Base-by-base conservation (phyloP, 306 rosid genomes). In the Erythrophleum fordii region DNA sequence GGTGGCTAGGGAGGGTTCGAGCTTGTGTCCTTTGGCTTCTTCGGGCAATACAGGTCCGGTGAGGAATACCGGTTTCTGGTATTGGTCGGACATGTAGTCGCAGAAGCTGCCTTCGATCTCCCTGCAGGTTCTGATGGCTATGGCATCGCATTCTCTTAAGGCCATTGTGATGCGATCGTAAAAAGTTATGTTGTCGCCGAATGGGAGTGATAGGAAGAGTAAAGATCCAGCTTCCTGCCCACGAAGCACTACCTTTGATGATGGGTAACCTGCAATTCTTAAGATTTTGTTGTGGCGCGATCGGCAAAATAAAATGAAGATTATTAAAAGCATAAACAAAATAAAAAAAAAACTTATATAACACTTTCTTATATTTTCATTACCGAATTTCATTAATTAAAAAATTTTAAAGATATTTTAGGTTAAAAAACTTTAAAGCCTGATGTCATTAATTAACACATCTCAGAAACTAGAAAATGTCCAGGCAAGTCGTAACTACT, bases 81-180 rank as follows among this genome's bases (percentile, higher is more conserved):
- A 87, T 13, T 87, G 86, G 0, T 22, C 13, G 7, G 76, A 84
- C 1, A 92, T 16, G 79, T 83, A 92, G 34, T 82, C 82, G 41
- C 92, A 87, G 11, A 87, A 78, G 12, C 23, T 20, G 0, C 89
- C 88, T 73, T 92, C 93, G 0, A 86, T 4, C 45, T 89, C 95
- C 31, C 59, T 75, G 5, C 86, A 86, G 0, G 93, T 90, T 84
- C 95, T 77, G 0, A 87, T 73, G 0, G 83, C 88, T 22, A 92
- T 69, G 5, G 76, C 92, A 18, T 92, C 93, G 8, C 85, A n/a
- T 51, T 66, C 78, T 14, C 16, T 41, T 75, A 87, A 39, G 11
- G 89, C 77, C 1, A 0, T 65, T 0, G 60, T 76, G 1, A 31
- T 31, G 25, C 92, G 46, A 0, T 87, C 89, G 18, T 83, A 85